phyloP scores from a whole-genome alignment of 768 basidiomycete genomes.

The Mycena sanguinolenta region DNA sequence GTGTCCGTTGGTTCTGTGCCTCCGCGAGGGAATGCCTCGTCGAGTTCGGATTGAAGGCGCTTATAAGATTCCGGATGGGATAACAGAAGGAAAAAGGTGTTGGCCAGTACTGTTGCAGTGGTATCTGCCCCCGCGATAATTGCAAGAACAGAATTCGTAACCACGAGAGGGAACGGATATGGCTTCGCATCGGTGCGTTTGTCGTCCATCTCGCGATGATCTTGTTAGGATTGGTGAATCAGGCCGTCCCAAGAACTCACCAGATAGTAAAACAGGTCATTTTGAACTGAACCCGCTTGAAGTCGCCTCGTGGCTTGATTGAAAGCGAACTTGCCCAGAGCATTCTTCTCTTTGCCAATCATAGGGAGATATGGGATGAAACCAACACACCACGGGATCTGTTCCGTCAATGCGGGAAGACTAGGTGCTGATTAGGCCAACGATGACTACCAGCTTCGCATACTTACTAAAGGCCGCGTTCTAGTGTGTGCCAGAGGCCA shows the following conservation, averaged over 20 bases:
- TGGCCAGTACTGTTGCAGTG: conserved; percentile 54
- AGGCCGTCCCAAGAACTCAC: background rate
- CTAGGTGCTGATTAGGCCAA: too few relatives aligned
- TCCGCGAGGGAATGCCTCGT: conserved; percentile 38
- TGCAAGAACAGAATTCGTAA: conserved; percentile 40
- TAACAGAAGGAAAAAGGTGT: conserved; percentile 55
- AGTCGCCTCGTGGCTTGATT: too few relatives aligned
- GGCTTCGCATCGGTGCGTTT: background rate
- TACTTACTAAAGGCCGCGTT: conserved; percentile 18
- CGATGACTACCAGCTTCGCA: too few relatives aligned
- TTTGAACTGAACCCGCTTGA: background rate
- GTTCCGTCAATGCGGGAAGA: too few relatives aligned
- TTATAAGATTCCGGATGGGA: conserved; percentile 51
- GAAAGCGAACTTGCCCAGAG: too few relatives aligned
- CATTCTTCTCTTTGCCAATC: too few relatives aligned
- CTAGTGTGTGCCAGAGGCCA: conserved; percentile 23
- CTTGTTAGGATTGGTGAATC: background rate
- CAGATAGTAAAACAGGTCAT: conserved; percentile 31
- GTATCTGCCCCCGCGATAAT: conserved; percentile 64
- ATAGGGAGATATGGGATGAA: too few relatives aligned
- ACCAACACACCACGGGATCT: too few relatives aligned
- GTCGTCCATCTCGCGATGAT: too few relatives aligned
- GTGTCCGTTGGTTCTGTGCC: background rate
- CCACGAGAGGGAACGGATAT: conserved; percentile 15
- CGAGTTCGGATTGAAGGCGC: conserved; percentile 58